Base-by-base conservation (phyloP, 768 basidiomycete genomes). In the Lyophyllum atratum region DNA sequence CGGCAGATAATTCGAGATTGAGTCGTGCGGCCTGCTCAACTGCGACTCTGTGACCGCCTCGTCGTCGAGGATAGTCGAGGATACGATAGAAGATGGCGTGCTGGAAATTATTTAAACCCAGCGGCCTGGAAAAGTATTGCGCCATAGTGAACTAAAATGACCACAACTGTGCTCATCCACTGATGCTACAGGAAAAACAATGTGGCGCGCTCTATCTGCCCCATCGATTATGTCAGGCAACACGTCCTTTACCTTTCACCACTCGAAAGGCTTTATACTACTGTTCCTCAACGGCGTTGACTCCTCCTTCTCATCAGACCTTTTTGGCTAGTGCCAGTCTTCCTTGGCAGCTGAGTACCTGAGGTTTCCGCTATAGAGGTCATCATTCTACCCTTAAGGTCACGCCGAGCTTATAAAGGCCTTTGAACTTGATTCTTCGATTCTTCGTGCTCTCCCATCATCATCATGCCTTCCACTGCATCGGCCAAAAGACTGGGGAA, bases 401-500 rank as follows among this genome's bases (percentile, higher is more conserved):
- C 17, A 46, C 37, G 19, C 54, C 40, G 22, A 39, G 22, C 33
- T 21, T 33, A 55, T 55, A 60, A 58, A 54, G 17, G 39, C 40
- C 6, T 31, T 15, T 49, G 26, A 48, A 19, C 47, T 43, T n/a
- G n/a, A n/a, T n/a, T n/a, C n/a, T n/a, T n/a, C n/a, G n/a, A n/a
- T 24, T 45, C 49, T 33, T 49, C 40, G 9, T 49, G 22, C 47
- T 54, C 42, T 51, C 28, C 44, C 29, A n/a, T 40, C 59, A n/a
- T 40, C 59, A 51, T 44, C 52, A 62, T 65, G 59, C 54, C 62
- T 57, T 48, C 60, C 25, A 59, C 61, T 59, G 57, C 66, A 28
- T 56, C 74, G 26, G 74, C 73, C 21, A 85, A 82, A 68, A 75
- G 72, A 25, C 59, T 80, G 39, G 82, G 80, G 26, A 90, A 90